Conservation (phyloP, 805 yeast species). For the Cyberlindnera saturnus region DNA sequence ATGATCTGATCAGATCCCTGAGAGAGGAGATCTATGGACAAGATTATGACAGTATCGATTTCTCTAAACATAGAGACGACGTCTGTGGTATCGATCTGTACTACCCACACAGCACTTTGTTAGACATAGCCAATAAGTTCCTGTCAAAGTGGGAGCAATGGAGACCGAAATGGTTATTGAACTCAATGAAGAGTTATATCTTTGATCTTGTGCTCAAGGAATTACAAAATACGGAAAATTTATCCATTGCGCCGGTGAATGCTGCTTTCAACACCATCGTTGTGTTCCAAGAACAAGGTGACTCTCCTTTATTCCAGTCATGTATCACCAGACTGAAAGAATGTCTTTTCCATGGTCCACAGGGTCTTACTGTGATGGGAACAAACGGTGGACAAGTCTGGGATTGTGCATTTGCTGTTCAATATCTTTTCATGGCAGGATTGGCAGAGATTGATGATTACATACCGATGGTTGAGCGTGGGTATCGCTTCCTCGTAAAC, state of each 20-base stretch:
- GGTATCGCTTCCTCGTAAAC: constrained; percentile 65
- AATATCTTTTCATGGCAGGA: constrained; percentile 75
- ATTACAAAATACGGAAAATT: constrained; percentile 64
- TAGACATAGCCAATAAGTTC: constrained; percentile 55
- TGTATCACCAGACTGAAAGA: constrained; percentile 63
- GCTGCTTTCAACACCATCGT: constrained; percentile 80
- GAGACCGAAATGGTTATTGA: constrained; percentile 70
- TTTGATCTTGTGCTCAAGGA: constrained; percentile 70
- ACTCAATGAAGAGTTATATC: constrained; percentile 43
- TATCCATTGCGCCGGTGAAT: constrained; percentile 92
- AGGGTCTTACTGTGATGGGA: constrained; percentile 92
- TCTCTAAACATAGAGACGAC: constrained; percentile 64
- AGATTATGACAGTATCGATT: constrained; percentile 64
- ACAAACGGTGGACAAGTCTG: constrained; percentile 97
- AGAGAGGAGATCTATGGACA: constrained; percentile 71
- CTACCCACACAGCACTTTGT: constrained; percentile 77
- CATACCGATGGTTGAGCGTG: constrained; percentile 53
- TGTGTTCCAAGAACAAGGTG: constrained; percentile 65
- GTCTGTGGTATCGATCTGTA: constrained; percentile 91
- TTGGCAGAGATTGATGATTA: constrained; percentile 65
- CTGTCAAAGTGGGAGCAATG: constrained; percentile 62
- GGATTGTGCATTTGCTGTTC: constrained; percentile 92
- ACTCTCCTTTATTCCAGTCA: constrained; percentile 53
- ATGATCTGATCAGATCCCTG: constrained; percentile 58
- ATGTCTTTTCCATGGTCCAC: constrained; percentile 75